Conservation (phyloP, 2,329 filamentous ascomycete species). For the Tolypocladium paradoxum region DNA sequence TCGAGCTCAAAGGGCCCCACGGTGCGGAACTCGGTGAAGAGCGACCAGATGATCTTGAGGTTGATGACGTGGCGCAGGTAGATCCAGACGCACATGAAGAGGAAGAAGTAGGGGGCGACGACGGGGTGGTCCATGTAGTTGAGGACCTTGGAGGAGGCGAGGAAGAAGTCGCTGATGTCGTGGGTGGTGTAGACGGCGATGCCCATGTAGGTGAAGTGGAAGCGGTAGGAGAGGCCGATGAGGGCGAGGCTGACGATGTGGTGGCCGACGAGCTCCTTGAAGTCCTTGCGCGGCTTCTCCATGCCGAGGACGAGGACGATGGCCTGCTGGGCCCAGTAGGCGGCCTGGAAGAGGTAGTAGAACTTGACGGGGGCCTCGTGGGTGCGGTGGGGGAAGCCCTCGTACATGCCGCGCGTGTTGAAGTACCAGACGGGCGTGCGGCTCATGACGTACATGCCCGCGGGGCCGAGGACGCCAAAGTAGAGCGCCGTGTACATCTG, state of each 20-base stretch:
- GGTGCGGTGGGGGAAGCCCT: slow-evolving; percentile 71
- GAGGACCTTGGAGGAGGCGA: slow-evolving; percentile 82
- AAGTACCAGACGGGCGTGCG: slow-evolving; percentile 93
- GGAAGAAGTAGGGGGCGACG: slow-evolving; percentile 72
- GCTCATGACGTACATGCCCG: slow-evolving; percentile 84
- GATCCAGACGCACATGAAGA: slow-evolving; percentile 77
- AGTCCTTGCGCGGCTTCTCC: slow-evolving; percentile 92
- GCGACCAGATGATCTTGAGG: slow-evolving; percentile 62
- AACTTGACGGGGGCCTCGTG: slow-evolving; percentile 81
- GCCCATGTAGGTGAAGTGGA: slow-evolving; percentile 95
- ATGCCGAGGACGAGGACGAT: slow-evolving; percentile 78
- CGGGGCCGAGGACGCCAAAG: slow-evolving; percentile 72
- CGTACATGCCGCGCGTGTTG: slow-evolving; percentile 84
- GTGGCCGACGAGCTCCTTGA: slow-evolving; percentile 83
- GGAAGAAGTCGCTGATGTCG: slow-evolving; percentile 91
- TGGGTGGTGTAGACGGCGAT: slow-evolving; percentile 89
- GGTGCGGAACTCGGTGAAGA: slow-evolving; percentile 65
- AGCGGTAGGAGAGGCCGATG: slow-evolving; percentile 81
- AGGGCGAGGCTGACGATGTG: slow-evolving; percentile 81
- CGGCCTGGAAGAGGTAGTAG: slow-evolving; percentile 89
- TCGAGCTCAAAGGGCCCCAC: slow-evolving; percentile 66
- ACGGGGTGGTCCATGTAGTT: slow-evolving; percentile 79
- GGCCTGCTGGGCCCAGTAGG: slow-evolving; percentile 92
- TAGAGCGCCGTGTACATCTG: slow-evolving; percentile 91
- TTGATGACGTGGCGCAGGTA: slow-evolving; percentile 85